phyloP scores from a whole-genome alignment of 2,329 filamentous ascomycete species.

The Aspergillus neoniger region DNA sequence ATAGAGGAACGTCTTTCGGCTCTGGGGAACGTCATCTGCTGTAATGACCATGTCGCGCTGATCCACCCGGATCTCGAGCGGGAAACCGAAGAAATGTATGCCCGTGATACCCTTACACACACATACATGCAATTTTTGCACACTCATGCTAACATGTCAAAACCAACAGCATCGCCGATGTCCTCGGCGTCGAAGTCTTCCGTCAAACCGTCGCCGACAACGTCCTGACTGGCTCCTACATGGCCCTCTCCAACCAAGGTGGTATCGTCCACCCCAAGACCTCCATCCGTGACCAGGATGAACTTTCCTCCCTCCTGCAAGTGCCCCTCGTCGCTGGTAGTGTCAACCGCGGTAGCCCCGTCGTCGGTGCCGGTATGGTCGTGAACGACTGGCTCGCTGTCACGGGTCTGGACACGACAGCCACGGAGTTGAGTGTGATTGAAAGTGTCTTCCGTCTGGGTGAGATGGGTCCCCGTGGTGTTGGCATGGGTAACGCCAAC shows the following conservation, averaged over 20 bases:
- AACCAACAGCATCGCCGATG: slow-evolving; percentile 71
- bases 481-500: slow-evolving; percentile 58
- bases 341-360: slow-evolving; percentile 88
- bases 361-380: slow-evolving; percentile 96
- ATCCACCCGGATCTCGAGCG: slow-evolving; percentile 95
- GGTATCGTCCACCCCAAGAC: slow-evolving; percentile 98
- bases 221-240: slow-evolving; percentile 94
- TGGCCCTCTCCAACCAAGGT: slow-evolving; percentile 93
- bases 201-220: slow-evolving; percentile 94
- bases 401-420: slow-evolving; percentile 89
- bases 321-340: slow-evolving; percentile 92
- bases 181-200: slow-evolving; percentile 65
- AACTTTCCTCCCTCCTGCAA: slow-evolving; percentile 88
- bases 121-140: no score
- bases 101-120: neutral
- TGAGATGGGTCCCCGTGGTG: slow-evolving; percentile 70
- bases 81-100: slow-evolving; percentile 89
- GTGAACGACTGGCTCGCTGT: slow-evolving; percentile 98
- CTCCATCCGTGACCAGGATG: slow-evolving; percentile 95
- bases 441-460: slow-evolving; percentile 95
- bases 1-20: slow-evolving; percentile 97
- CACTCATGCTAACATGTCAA: neutral
- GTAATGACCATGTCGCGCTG: slow-evolving; percentile 94
- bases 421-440: slow-evolving; percentile 94
- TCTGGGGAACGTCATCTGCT: slow-evolving; percentile 93